A percentile compares a stretch with the other conserved stretches of the same genome.
Evolutionary conservation across 176 grass and related monocot genomes (phyloP).

Genomic region (Tillandsia fasciculata): DNA sequence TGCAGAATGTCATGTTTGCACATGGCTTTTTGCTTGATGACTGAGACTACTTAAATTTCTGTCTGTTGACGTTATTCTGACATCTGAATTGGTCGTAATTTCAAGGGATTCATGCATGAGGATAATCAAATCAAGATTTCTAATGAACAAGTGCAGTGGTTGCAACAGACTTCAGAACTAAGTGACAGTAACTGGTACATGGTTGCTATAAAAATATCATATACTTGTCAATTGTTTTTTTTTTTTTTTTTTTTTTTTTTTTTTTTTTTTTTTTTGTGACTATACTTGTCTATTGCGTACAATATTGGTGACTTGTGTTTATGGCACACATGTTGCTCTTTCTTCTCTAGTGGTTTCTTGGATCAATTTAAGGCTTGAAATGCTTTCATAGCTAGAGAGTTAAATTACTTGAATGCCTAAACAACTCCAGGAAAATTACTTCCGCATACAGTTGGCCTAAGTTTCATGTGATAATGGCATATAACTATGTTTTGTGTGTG

Average conservation of each 20-base stretch:
- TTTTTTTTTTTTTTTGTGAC: not conserved
- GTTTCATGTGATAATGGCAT: too few species aligned
- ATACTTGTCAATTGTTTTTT: not conserved
- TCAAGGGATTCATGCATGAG: constrained; percentile 32
- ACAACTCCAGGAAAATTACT: too few species aligned
- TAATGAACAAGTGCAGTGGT: constrained; percentile 31
- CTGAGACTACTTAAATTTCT: not conserved
- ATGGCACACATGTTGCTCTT: too few species aligned
- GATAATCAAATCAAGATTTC: constrained; percentile 26
- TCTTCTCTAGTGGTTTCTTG: too few species aligned
- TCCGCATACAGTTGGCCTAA: too few species aligned
- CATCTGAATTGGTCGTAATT: not conserved
- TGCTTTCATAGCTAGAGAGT: too few species aligned
- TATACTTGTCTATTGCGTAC: not conserved
- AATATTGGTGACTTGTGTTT: too few species aligned
- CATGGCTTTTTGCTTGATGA: not conserved
- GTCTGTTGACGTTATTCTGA: not conserved
- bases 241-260: not conserved
- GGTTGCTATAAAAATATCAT: not conserved
- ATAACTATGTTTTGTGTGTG: too few species aligned
- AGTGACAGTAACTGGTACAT: constrained; percentile 36
- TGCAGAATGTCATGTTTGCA: not conserved
- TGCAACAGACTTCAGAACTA: constrained; percentile 15
- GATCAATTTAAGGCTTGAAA: too few species aligned
- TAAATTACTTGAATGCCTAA: too few species aligned